Conservation (phyloP, 805 yeast species). For the Kurtzmaniella cleridarum region DNA sequence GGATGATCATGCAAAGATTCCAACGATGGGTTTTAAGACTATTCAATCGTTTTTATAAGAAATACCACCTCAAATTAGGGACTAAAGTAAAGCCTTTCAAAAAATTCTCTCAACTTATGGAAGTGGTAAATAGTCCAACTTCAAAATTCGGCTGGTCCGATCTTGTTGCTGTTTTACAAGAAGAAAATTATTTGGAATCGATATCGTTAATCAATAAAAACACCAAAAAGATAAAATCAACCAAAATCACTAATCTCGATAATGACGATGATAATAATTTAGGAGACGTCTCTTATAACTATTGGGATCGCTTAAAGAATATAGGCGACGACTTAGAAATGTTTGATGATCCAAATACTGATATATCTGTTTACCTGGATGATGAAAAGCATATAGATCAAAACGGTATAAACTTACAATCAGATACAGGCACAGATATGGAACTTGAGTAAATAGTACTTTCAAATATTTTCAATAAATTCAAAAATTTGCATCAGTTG, state of each 20-base stretch:
- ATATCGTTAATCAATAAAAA: conserved; percentile 9
- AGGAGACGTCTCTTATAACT: conserved; percentile 23
- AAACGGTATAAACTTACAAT: not conserved
- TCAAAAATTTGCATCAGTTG: too few species aligned
- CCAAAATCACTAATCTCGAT: not conserved
- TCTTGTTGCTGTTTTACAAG: conserved; percentile 18
- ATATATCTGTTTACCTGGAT: not conserved
- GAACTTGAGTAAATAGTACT: not conserved
- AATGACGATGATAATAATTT: conserved; percentile 1
- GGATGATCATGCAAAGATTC: conserved; percentile 21
- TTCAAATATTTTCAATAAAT: too few species aligned
- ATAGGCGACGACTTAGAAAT: conserved; percentile 23
- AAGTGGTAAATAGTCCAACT: not conserved
- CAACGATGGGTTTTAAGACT: conserved; percentile 32
- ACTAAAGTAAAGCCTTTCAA: conserved; percentile 13
- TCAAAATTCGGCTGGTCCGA: conserved; percentile 10
- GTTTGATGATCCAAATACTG: conserved; percentile 9
- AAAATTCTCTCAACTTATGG: conserved; percentile 1
- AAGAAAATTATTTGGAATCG: conserved; percentile 22
- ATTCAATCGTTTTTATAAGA: conserved; percentile 28
- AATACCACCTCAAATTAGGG: conserved; percentile 17
- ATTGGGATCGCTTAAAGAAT: conserved; percentile 28
- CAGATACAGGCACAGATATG: not conserved
- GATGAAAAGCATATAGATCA: not conserved
- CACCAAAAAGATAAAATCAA: conserved; percentile 5